These are phyloP conservation scores for Hura crepitans DNA, from an alignment of 441 rosid species.

Conservation along the genomic window DNA sequence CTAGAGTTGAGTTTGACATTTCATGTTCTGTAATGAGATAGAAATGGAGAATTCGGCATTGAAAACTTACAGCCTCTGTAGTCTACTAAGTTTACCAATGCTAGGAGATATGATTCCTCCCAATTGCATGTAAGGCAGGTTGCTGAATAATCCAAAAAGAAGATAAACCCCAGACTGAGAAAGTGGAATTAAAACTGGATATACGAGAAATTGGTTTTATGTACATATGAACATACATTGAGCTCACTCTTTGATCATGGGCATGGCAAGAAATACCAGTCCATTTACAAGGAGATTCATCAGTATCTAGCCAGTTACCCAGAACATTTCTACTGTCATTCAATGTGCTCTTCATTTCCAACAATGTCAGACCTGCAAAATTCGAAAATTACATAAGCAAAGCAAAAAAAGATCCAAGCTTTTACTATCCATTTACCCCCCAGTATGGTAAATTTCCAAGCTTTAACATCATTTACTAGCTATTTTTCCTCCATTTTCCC, in stretches of 20 bases:
- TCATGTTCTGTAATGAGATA: neutral
- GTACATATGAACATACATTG: slow-evolving; percentile 52
- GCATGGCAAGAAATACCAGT: slow-evolving; percentile 79
- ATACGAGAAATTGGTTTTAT: neutral
- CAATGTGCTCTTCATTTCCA: slow-evolving; percentile 61
- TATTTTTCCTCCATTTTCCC: slow-evolving; percentile 10
- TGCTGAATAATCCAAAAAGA: slow-evolving; percentile 42
- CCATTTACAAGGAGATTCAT: slow-evolving; percentile 83
- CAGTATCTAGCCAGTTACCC: slow-evolving; percentile 67
- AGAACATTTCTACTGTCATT: slow-evolving; percentile 70
- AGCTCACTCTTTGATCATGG: slow-evolving; percentile 59
- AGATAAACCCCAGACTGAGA: neutral
- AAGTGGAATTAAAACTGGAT: neutral
- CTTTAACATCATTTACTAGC: neutral
- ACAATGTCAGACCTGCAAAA: slow-evolving; percentile 57
- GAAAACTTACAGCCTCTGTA: slow-evolving; percentile 85
- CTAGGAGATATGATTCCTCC: slow-evolving; percentile 85
- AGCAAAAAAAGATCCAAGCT: slow-evolving; percentile 21
- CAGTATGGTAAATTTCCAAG: too few species aligned
- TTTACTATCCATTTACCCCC: neutral
- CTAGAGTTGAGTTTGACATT: neutral
- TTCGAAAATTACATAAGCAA: slow-evolving; percentile 9
- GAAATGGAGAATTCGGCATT: neutral
- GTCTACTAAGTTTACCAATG: slow-evolving; percentile 69
- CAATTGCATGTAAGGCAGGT: slow-evolving; percentile 79